A percentile compares a stretch with the other conserved stretches of the same genome.
These are phyloP conservation scores for Colletotrichum tofieldiae DNA, from an alignment of 2,329 filamentous ascomycete genomes.

Conservation along the genomic window DNA sequence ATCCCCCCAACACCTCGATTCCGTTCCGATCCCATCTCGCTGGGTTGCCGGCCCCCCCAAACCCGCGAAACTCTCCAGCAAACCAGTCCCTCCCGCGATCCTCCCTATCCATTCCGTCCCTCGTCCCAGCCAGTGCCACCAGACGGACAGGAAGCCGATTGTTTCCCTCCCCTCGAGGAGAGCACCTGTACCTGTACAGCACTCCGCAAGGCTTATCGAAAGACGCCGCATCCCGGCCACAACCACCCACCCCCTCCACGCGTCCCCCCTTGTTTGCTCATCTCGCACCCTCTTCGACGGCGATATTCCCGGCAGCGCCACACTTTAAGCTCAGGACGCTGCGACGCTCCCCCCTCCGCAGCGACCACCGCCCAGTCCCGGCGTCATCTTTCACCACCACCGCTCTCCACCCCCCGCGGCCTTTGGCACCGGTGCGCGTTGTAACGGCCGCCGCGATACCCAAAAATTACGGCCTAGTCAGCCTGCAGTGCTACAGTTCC, in stretches of 20 bases:
- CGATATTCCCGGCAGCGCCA: constrained; percentile 37
- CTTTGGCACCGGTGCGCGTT: constrained; percentile 5
- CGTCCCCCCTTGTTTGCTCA: not conserved
- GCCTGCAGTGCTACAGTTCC: not conserved
- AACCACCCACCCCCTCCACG: constrained; percentile 1
- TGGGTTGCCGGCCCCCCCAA: constrained; percentile 17
- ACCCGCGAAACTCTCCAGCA: constrained; percentile 24
- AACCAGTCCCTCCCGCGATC: no score
- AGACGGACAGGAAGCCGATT: constrained; percentile 4
- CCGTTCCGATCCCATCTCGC: constrained; percentile 9
- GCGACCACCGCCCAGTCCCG: constrained; percentile 11
- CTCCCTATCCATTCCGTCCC: no score
- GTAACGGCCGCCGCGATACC: constrained; percentile 7
- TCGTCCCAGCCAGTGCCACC: not conserved
- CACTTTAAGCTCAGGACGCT: constrained; percentile 35
- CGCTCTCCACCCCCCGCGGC: not conserved
- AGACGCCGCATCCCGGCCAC: constrained; percentile 5
- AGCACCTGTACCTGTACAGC: no score
- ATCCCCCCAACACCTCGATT: not conserved
- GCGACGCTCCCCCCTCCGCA: constrained; percentile 33
- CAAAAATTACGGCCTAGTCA: constrained; percentile 1
- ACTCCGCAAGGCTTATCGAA: not conserved
- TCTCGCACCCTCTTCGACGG: not conserved
- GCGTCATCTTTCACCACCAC: not conserved
- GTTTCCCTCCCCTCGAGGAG: not conserved